Base-by-base conservation (phyloP, 2,329 filamentous ascomycete species). In the Ophiostoma himal-ulmi region DNA sequence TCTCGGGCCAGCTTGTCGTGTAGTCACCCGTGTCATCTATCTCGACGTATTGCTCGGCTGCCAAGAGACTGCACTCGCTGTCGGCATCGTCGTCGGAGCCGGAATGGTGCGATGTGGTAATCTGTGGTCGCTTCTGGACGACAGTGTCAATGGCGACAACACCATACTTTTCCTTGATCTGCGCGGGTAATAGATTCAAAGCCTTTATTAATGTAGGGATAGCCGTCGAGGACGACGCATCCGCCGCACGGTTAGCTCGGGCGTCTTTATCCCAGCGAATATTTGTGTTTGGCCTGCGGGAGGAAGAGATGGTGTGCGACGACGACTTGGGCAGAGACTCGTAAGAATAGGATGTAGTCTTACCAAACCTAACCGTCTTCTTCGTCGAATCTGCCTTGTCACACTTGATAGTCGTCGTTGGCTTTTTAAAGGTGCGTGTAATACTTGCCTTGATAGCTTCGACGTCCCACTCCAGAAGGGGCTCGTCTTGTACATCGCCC, bases 381-480 rank as follows among this genome's bases (percentile, higher is more conserved):
- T 30, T 66, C 26, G 22, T 22, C 41, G 22, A 48, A 57, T 34
- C 44, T 48, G 44, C 36, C 22, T 48, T 57, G 14, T n/a, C 11
- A 14, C 57, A 3, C 57, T 26, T 62, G 22, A 8, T n/a, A 11
- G 60, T n/a, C 57, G 30, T 20, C 57, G 57, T 13, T 17, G 34
- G 62, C 20, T 39, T 65, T 6, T 22, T 13, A 5, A 22, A 62
- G 22, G 34, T 8, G n/a, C 48, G 44, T 26, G 62, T 70, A 17
- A 62, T n/a, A 70, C 70, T 70, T 70, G 73, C 73, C 72, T 71
- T 70, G 64, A 74, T 71, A 5, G 41, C 69, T 39, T 65, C 62
- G 13, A 69, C 37, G 66, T 74, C 73, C 73, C 73, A 74, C 54
- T 67, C 54, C 37, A 73, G 39, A 10, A 74, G 64, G n/a, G 67